Evolutionary conservation across 169 alveolate species (phyloP).

Genomic region (Cyclospora cayetanensis): DNA sequence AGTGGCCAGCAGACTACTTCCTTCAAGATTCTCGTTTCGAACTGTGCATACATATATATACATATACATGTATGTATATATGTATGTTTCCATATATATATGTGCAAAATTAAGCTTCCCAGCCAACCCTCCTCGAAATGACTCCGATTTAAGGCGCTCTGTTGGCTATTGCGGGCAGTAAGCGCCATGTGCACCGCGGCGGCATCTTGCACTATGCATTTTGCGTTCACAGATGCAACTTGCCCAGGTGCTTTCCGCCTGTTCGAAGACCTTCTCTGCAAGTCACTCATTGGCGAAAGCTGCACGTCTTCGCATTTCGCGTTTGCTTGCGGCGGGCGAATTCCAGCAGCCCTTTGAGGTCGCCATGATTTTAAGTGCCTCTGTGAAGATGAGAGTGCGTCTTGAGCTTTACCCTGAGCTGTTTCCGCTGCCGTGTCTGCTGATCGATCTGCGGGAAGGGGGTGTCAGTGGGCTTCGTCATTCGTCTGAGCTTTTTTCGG

Average conservation of each 20-base stretch:
- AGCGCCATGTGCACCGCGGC: no score
- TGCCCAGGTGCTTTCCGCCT: conserved; percentile 29
- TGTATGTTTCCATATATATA: no score
- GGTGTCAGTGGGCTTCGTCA: no score
- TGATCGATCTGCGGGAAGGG: not conserved
- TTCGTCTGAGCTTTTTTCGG: no score
- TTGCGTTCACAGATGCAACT: not conserved
- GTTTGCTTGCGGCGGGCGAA: conserved; percentile 23
- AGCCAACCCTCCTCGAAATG: no score
- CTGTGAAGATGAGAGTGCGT: not conserved
- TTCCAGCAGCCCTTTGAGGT: conserved; percentile 2
- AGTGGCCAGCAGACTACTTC: no score
- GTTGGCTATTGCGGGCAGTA: no score
- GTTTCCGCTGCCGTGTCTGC: not conserved
- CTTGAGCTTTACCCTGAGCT: not conserved
- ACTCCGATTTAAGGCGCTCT: no score
- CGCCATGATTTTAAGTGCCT: conserved; percentile 14
- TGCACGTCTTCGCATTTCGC: not conserved
- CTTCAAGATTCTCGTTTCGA: no score
- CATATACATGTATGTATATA: no score
- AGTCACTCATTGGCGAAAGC: not conserved
- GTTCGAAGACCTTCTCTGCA: not conserved
- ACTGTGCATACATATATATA: no score
- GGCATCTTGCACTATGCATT: not conserved
- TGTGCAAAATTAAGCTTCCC: no score